Percentiles rank a stretch among this genome's conserved stretches.
Evolutionary conservation across 2,329 filamentous ascomycete species (phyloP).

Genomic region (Blastomyces parvus): DNA sequence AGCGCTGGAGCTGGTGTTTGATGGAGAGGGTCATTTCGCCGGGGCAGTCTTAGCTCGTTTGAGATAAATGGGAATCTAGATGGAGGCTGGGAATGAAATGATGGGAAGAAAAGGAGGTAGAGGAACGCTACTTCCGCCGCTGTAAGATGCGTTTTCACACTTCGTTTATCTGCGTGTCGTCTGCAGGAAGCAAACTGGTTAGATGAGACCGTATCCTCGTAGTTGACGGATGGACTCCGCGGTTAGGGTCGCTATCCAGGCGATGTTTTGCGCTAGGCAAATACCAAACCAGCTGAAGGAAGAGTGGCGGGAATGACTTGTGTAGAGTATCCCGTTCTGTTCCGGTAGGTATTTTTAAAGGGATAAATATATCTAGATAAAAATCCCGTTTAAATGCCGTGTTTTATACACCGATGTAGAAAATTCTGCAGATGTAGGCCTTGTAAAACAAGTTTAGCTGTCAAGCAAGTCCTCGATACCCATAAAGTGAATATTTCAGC

Average conservation of each 20-base stretch:
- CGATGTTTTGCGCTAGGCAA: not conserved
- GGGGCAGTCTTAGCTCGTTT: not conserved
- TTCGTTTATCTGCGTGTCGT: not conserved
- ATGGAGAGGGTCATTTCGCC: not conserved
- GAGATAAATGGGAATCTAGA: not conserved
- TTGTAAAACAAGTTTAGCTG: not conserved
- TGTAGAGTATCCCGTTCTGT: not conserved
- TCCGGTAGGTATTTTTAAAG: not conserved
- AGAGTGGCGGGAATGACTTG: not conserved
- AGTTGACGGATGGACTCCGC: not conserved
- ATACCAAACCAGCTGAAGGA: not conserved
- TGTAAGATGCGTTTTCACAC: not conserved
- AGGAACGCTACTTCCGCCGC: not conserved
- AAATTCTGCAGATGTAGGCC: not conserved
- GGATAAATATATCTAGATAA: not conserved
- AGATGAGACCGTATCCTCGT: not conserved
- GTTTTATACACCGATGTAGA: not conserved
- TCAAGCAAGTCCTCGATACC: not conserved
- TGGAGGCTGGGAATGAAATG: not conserved
- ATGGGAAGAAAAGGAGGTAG: not conserved
- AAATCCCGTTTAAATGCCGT: not conserved
- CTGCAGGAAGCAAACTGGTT: not conserved
- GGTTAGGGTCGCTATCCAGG: not conserved
- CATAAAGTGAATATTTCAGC: not conserved
- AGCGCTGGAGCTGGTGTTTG: slow-evolving; percentile 8